phyloP scores from a whole-genome alignment of 345 rosid species.

The Corchorus olitorius region DNA sequence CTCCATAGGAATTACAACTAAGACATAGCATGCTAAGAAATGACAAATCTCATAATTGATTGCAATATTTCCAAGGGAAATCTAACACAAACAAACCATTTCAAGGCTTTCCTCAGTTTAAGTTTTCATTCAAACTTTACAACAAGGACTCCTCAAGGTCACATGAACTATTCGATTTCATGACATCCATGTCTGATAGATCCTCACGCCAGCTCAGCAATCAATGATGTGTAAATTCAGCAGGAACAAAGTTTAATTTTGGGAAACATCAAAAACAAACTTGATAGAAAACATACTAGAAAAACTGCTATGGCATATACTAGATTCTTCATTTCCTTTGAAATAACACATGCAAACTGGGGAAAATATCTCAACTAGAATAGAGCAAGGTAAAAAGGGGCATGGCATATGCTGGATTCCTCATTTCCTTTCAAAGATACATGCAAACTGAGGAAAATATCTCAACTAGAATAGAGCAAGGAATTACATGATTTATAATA shows the following conservation, averaged over 20 bases:
- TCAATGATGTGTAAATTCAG: not conserved
- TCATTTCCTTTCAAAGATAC: not conserved
- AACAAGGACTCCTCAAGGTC: not conserved
- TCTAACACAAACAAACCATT: not conserved
- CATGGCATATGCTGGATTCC: not conserved
- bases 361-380: too few relatives aligned
- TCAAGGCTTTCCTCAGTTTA: too few relatives aligned
- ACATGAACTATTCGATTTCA: not conserved
- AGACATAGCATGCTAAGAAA: not conserved
- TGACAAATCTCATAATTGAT: too few relatives aligned
- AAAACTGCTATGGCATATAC: too few relatives aligned
- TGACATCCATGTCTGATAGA: not conserved
- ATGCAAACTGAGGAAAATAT: not conserved
- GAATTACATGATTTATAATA: not conserved
- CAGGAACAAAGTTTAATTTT: not conserved
- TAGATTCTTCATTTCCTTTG: too few relatives aligned
- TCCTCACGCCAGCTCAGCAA: not conserved
- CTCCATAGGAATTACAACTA: not conserved
- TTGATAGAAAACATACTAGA: not conserved
- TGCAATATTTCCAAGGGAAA: not conserved
- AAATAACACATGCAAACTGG: too few relatives aligned
- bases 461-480: not conserved
- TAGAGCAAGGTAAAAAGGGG: too few relatives aligned
- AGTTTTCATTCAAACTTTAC: not conserved
- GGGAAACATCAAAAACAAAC: not conserved